Conservation (phyloP, 2,329 filamentous ascomycete genomes). For the Elsinoe necatrix region DNA sequence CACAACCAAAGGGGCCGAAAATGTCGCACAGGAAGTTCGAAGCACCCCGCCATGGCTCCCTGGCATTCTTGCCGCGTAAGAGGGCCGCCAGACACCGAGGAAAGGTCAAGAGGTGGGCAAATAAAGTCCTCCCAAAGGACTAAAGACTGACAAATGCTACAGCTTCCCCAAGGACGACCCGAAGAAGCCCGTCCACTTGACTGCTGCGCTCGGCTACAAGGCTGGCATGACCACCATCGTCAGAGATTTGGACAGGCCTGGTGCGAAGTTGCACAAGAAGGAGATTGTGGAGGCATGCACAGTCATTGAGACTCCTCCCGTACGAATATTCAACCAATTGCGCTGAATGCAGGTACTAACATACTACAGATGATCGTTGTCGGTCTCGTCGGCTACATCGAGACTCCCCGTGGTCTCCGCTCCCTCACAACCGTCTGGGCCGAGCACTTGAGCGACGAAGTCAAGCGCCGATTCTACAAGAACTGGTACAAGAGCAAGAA, state of each 20-base stretch:
- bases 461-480: constrained; percentile 99
- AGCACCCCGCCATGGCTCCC: constrained; percentile 81
- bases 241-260: constrained; percentile 96
- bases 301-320: constrained; percentile 87
- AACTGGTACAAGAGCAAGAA: constrained; percentile 99
- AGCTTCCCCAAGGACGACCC: constrained; percentile 99
- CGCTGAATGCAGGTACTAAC: neutral
- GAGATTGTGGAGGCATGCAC: constrained; percentile 84
- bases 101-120: constrained; percentile 90
- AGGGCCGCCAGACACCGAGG: constrained; percentile 87
- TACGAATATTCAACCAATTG: constrained; percentile 33
- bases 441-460: constrained; percentile 95
- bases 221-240: constrained; percentile 99
- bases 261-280: constrained; percentile 99
- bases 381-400: constrained; percentile 99
- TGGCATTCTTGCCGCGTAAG: constrained; percentile 58
- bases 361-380: constrained; percentile 86
- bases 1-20: neutral
- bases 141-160: constrained; percentile 20
- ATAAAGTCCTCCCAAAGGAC: neutral
- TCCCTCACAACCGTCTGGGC: constrained; percentile 99
- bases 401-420: constrained; percentile 97
- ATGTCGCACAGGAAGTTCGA: constrained; percentile 62
- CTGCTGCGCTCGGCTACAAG: constrained; percentile 98
- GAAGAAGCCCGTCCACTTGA: constrained; percentile 99